A percentile compares a stretch with the other conserved stretches of the same genome.
Evolutionary conservation across 306 rosid genomes (phyloP).

Genomic region (Rubus parviflorus): DNA sequence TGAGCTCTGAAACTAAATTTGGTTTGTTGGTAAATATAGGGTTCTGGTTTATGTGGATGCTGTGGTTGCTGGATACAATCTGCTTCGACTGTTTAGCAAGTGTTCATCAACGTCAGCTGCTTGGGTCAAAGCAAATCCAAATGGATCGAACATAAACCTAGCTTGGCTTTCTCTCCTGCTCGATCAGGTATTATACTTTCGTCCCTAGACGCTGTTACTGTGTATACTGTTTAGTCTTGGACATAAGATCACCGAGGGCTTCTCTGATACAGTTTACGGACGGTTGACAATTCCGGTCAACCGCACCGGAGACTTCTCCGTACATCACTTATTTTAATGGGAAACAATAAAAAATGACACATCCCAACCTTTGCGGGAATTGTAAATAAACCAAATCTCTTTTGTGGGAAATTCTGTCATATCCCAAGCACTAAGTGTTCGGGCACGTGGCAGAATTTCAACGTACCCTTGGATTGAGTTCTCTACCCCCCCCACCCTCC

Average conservation of each 20-base stretch:
- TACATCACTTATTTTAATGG: too few species aligned
- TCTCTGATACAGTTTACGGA: background rate
- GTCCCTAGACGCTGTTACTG: background rate
- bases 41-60: conserved; percentile 48
- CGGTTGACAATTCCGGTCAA: background rate
- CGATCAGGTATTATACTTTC: conserved; percentile 57
- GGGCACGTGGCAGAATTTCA: too few species aligned
- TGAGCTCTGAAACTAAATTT: background rate
- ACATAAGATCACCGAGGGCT: background rate
- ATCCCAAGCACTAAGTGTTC: too few species aligned
- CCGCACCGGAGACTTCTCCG: background rate
- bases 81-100: conserved; percentile 48
- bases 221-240: background rate
- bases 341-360: too few species aligned
- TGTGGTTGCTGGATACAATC: conserved; percentile 60
- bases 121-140: conserved; percentile 18
- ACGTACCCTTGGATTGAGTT: too few species aligned
- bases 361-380: too few species aligned
- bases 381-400: too few species aligned
- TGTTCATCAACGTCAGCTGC: conserved; percentile 19
- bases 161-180: conserved; percentile 60
- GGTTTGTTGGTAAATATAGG: conserved; percentile 31
- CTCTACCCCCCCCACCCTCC: too few species aligned
- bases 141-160: conserved; percentile 25
- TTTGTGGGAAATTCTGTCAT: too few species aligned